Conservation (phyloP, 495 filamentous ascomycete genomes). For the Patellaria atrata region DNA sequence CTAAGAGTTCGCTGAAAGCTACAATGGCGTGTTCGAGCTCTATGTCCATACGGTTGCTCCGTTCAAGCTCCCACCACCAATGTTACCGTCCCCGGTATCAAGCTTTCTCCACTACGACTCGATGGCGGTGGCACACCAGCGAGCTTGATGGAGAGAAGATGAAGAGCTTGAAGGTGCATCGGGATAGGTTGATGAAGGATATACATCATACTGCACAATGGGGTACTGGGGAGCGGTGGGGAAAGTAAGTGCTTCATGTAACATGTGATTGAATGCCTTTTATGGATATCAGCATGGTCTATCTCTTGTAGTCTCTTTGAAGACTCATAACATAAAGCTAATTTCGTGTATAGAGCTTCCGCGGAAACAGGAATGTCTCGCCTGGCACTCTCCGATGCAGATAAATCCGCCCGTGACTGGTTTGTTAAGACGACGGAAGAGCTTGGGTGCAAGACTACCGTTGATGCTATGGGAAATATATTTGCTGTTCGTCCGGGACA, state of each 20-base stretch:
- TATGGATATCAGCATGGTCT: neutral
- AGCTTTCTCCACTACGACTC: slow-evolving; percentile 13
- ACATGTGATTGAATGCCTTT: neutral
- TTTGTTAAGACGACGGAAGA: slow-evolving; percentile 50
- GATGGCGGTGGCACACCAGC: slow-evolving; percentile 17
- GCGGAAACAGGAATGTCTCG: slow-evolving; percentile 54
- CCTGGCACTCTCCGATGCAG: slow-evolving; percentile 53
- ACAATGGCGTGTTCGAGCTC: no score
- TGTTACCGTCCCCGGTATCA: no score
- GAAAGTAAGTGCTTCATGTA: slow-evolving; percentile 34
- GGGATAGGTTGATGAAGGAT: slow-evolving; percentile 42
- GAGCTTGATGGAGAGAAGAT: slow-evolving; percentile 26
- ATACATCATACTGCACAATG: slow-evolving; percentile 56
- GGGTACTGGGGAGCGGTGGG: slow-evolving; percentile 50
- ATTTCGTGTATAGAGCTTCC: slow-evolving; percentile 27
- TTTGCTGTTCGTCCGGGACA: slow-evolving; percentile 56
- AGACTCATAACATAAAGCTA: neutral
- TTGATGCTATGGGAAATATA: slow-evolving; percentile 57
- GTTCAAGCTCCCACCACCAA: no score
- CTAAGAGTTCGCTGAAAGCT: no score
- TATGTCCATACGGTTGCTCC: no score
- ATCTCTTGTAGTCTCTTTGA: neutral
- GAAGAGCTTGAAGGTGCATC: slow-evolving; percentile 39
- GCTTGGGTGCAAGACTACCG: slow-evolving; percentile 46
- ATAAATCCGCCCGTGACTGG: slow-evolving; percentile 62